phyloP scores from a whole-genome alignment of 2,329 filamentous ascomycete genomes.

The Pseudogymnoascus sp. region DNA sequence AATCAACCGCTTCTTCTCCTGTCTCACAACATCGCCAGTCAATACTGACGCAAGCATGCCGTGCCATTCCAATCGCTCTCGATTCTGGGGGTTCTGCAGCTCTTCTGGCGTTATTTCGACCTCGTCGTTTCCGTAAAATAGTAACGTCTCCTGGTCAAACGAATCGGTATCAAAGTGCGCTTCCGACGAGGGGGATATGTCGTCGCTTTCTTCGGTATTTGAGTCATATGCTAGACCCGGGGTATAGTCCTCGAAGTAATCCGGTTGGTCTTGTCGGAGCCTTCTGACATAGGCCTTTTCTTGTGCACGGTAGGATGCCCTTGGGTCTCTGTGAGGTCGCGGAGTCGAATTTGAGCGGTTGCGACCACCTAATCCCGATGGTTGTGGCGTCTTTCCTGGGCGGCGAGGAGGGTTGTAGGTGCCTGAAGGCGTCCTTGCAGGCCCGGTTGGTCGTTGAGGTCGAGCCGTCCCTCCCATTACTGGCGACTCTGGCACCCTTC shows the following conservation, averaged over 20 bases:
- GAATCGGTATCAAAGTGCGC: constrained; percentile 74
- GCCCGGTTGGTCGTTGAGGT: constrained; percentile 61
- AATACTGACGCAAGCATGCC: constrained; percentile 94
- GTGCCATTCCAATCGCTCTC: constrained; percentile 94
- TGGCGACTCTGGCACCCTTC: constrained; percentile 24
- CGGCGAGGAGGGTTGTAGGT: constrained; percentile 66
- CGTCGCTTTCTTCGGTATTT: constrained; percentile 70
- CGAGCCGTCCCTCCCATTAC: constrained; percentile 46
- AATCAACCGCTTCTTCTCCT: constrained; percentile 94
- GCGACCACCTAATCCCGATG: constrained; percentile 38
- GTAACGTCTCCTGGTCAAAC: constrained; percentile 85
- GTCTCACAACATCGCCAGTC: constrained; percentile 92
- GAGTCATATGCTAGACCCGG: constrained; percentile 58
- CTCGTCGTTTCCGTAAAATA: constrained; percentile 88
- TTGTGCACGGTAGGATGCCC: constrained; percentile 72
- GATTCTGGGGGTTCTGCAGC: constrained; percentile 76
- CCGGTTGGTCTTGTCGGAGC: constrained; percentile 68
- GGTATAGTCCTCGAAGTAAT: constrained; percentile 55
- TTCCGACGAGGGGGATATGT: constrained; percentile 82
- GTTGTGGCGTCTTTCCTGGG: constrained; percentile 43
- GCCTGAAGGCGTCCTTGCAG: constrained; percentile 67
- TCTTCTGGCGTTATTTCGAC: constrained; percentile 86
- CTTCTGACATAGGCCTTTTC: constrained; percentile 94
- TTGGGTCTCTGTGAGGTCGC: constrained; percentile 49
- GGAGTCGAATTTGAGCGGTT: constrained; percentile 46